Evolutionary conservation across 371 early-diverging fungal species (phyloP), one percentile per base, ranked within the genome.

Genomic region (Mortierella sp.): DNA sequence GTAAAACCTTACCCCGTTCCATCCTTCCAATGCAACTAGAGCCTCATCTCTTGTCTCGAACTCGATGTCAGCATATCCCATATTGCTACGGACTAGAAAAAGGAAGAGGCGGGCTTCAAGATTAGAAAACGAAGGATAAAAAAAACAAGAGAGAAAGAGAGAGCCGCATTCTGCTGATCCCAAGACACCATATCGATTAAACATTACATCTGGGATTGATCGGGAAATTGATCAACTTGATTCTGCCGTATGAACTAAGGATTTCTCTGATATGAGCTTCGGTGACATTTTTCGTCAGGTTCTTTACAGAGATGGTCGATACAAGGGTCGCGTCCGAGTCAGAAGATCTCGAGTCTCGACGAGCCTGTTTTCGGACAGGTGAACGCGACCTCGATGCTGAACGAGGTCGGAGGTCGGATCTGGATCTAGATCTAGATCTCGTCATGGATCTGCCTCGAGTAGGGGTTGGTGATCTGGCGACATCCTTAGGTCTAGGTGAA

Each of bases 221-320:
- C 11, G 89, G 85, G 88, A 94, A 91, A 72, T 88, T 87, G 64
- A 94, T 81, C 46, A 81, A 81, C 61, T 88, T 85, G 72, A 95
- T 88, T 1, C 76, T 69, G 15, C 96, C 96, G 75, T 89, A 95
- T 51, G 85, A 83, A 1, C 84, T 70, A 80, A 95, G 94, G 21
- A 92, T 87, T 30, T 84, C 86, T 55, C 84, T 79, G 53, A 95
- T 82, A 71, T 93, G 90, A 37, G 75, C 86, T 58, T 93, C 93
- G 1, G 84, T 88, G 46, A 93, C 83, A 70, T 81, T 83, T 44
- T 74, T 77, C 18, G 83, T 83, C 53, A 83, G 60, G 52, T 72
- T 69, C 3, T 66, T 58, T n/a, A 81, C 71, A 15, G 72, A 72
- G 56, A 83, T 60, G 6, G 72, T 79, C 3, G 75, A 47, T 11